These are phyloP conservation scores for Hypoxylon crocopeplum DNA, from an alignment of 495 filamentous ascomycete genomes.

Conservation along the genomic window DNA sequence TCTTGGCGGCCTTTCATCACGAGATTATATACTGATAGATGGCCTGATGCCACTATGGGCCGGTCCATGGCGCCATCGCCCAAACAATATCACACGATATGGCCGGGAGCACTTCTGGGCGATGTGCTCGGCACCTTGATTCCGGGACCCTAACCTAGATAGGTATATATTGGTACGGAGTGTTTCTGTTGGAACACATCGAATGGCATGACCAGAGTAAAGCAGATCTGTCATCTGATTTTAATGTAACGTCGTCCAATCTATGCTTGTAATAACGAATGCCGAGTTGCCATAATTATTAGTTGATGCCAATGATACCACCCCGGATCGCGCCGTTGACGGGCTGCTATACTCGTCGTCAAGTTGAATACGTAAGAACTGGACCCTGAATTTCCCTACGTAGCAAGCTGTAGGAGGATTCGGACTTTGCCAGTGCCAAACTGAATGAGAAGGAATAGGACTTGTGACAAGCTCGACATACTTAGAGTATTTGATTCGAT, in stretches of 20 bases:
- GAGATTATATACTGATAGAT: conserved; percentile 19
- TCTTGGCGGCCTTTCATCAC: conserved; percentile 31
- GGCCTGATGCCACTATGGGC: conserved; percentile 28
- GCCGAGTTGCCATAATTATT: conserved; percentile 3
- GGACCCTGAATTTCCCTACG: conserved; percentile 17
- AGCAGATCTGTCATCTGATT: conserved; percentile 29
- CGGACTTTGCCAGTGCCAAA: not conserved
- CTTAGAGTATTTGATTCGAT: not conserved
- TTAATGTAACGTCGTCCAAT: conserved; percentile 26
- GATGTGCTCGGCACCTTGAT: conserved; percentile 15
- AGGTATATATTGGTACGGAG: conserved; percentile 10
- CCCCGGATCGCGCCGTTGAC: conserved; percentile 5
- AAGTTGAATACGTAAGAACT: conserved; percentile 1
- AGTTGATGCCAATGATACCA: conserved; percentile 7
- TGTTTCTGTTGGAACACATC: conserved; percentile 22
- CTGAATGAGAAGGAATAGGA: conserved; percentile 1
- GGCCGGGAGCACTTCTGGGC: conserved; percentile 9
- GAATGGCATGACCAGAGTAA: conserved; percentile 23
- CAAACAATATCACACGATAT: conserved; percentile 27
- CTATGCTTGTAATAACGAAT: conserved; percentile 8
- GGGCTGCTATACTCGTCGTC: not conserved
- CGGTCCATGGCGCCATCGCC: conserved; percentile 27
- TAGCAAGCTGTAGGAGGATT: not conserved
- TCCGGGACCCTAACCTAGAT: conserved; percentile 23
- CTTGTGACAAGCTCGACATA: not conserved